Percentiles rank a stretch among this genome's conserved stretches.
Evolutionary conservation across 106 monocot species (phyloP).

Genomic region (Dendrobium catenatum): DNA sequence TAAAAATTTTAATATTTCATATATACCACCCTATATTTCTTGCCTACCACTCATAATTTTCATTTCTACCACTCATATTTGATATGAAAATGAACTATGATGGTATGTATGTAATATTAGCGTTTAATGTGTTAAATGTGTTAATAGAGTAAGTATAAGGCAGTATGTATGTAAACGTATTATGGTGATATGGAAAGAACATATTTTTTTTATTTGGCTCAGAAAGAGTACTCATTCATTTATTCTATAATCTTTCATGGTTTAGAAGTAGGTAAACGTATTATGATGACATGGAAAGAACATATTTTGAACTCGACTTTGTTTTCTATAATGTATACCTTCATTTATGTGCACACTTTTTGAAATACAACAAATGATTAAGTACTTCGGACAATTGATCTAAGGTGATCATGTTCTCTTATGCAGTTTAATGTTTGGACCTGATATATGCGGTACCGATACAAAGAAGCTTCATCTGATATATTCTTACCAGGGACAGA

Average conservation of each 20-base stretch:
- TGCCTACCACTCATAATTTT: no score
- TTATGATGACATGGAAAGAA: not conserved
- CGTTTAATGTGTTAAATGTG: no score
- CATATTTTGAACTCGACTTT: not conserved
- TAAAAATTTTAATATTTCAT: no score
- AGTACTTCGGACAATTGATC: not conserved
- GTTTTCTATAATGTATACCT: not conserved
- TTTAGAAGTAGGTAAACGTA: not conserved
- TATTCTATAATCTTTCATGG: not conserved
- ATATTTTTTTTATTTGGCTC: not conserved
- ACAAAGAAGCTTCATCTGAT: slow-evolving; percentile 97
- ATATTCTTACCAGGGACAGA: slow-evolving; percentile 95
- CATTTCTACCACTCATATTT: no score
- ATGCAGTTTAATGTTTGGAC: slow-evolving; percentile 95
- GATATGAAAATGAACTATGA: no score
- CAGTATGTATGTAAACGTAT: no score
- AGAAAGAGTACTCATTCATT: not conserved
- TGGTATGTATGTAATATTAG: no score
- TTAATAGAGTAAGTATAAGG: no score
- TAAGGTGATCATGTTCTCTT: not conserved
- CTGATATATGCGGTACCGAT: slow-evolving; percentile 94
- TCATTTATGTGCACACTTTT: not conserved
- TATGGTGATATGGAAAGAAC: no score
- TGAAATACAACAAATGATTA: not conserved
- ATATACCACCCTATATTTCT: no score